Evolutionary conservation across 2,329 filamentous ascomycete genomes (phyloP), one percentile per base, ranked within the genome.

Genomic region (Cladorrhinum sp.): DNA sequence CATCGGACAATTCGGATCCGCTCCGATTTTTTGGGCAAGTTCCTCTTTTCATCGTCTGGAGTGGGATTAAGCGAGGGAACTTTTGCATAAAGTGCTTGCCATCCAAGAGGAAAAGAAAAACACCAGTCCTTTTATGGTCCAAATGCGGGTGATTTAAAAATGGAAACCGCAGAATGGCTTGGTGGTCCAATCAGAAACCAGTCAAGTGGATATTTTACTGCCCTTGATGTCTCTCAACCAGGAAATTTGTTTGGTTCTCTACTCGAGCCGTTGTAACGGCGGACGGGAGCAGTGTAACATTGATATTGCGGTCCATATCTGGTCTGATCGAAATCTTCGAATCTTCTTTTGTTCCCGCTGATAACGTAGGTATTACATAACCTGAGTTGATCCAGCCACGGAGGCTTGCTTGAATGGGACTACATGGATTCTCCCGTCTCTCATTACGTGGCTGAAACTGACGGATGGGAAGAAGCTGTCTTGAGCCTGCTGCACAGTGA

Each of bases 61-160:
- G n/a, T n/a, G n/a, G 29, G 16, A 53, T 38, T 41, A 41, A 38
- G 20, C 24, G 20, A 45, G 20, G 25, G 50, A 41, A 9, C n/a
- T 13, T 53, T 22, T n/a, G 50, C 50, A 38, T 20, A 53, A 53
- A 36, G 50, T 36, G 24, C 50, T 27, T 53, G 29, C 27, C 50
- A 18, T 53, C 36, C 50, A 53, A 53, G 24, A 22, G 20, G 20
- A 7, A 3, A 13, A 13, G 16, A 18, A 45, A 6, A 45, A 16
- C 41, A 13, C 7, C 6, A 16, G 16, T 20, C 18, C 8, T 45
- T 32, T 32, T n/a, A 45, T 45, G 2, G n/a, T 45, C 20, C 29
- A 38, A 10, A 32, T 38, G 29, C 29, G 38, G n/a, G 18, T 23
- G 29, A 22, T 54, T 22, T 32, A 18, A 54, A 54, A 36, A 38